Percentiles rank a stretch among this genome's conserved stretches.
These are phyloP conservation scores for Kwoniella sp. DNA, from an alignment of 768 basidiomycete genomes.

Conservation along the genomic window DNA sequence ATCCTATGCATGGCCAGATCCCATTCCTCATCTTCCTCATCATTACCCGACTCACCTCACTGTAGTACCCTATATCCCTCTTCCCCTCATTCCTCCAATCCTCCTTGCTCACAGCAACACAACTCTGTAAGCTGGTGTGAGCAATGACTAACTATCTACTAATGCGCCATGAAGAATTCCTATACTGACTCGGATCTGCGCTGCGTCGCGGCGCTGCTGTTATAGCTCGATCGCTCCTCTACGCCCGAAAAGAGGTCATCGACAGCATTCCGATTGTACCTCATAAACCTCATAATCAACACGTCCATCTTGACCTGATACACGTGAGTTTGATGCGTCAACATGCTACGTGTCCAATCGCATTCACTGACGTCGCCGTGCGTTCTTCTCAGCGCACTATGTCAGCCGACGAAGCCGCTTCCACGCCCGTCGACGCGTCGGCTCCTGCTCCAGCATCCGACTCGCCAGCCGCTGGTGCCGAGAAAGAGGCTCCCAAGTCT, in stretches of 20 bases:
- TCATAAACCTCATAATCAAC: conserved; percentile 3
- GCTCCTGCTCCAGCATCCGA: conserved; percentile 15
- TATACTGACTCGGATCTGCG: background rate
- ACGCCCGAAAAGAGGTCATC: conserved; percentile 1
- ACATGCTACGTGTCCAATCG: background rate
- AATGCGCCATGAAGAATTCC: background rate
- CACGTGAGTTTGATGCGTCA: background rate
- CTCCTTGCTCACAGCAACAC: background rate
- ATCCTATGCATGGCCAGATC: background rate
- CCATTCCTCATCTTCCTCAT: background rate
- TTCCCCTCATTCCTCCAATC: background rate
- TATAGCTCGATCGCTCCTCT: conserved; percentile 4
- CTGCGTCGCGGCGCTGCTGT: background rate
- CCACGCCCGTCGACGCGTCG: conserved; percentile 23
- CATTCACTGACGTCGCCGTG: background rate
- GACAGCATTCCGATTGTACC: background rate
- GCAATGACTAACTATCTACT: conserved; percentile 1
- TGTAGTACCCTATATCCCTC: background rate
- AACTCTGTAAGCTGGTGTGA: conserved; percentile 12
- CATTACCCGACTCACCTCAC: background rate
- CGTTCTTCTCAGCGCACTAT: conserved; percentile 3
- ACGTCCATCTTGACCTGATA: background rate
- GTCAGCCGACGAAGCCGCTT: conserved; percentile 29
- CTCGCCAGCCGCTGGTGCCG: conserved; percentile 1
- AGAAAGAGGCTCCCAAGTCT: conserved; percentile 14